Percentiles rank a stretch among this genome's conserved stretches.
phyloP scores from a whole-genome alignment of 495 filamentous ascomycete species.

The Podospora bellae-mahoneyi region DNA sequence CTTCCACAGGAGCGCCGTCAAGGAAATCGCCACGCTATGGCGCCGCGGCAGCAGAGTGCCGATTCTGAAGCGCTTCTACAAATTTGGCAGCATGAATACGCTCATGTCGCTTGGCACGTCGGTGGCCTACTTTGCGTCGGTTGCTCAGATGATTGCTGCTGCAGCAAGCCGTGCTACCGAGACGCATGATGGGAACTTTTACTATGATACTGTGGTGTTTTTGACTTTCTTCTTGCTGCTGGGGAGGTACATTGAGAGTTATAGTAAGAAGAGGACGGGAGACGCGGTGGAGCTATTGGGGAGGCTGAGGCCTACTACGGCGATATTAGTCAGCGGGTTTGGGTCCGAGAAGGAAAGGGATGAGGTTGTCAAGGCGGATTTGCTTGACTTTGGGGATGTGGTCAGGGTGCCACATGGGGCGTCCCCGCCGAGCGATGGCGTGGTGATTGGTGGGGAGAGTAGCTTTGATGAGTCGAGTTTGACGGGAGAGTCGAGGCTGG shows the following conservation, averaged over 20 bases:
- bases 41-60: slow-evolving; percentile 73
- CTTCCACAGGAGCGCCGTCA: slow-evolving; percentile 75
- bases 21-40: slow-evolving; percentile 80
- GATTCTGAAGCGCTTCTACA: slow-evolving; percentile 72
- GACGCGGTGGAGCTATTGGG: slow-evolving; percentile 80
- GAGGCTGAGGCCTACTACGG: slow-evolving; percentile 75
- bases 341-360: slow-evolving; percentile 32
- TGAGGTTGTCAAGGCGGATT: slow-evolving; percentile 58
- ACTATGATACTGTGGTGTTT: slow-evolving; percentile 94
- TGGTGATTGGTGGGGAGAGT: slow-evolving; percentile 58
- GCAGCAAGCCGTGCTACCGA: slow-evolving; percentile 41
- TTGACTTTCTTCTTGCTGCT: slow-evolving; percentile 87
- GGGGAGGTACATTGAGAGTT: slow-evolving; percentile 76
- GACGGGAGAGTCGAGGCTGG: slow-evolving; percentile 79
- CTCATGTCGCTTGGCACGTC: slow-evolving; percentile 85
- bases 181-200: slow-evolving; percentile 58
- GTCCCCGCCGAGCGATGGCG: slow-evolving; percentile 83
- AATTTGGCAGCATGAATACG: slow-evolving; percentile 96
- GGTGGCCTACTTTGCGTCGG: slow-evolving; percentile 81
- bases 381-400: slow-evolving; percentile 78
- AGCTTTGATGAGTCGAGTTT: slow-evolving; percentile 87
- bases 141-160: slow-evolving; percentile 72
- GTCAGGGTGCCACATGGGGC: slow-evolving; percentile 73
- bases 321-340: slow-evolving; percentile 58
- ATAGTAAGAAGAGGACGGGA: slow-evolving; percentile 88